Evolutionary conservation across 148 eudicot genomes (phyloP).

Genomic region (Persicaria tinctoria): DNA sequence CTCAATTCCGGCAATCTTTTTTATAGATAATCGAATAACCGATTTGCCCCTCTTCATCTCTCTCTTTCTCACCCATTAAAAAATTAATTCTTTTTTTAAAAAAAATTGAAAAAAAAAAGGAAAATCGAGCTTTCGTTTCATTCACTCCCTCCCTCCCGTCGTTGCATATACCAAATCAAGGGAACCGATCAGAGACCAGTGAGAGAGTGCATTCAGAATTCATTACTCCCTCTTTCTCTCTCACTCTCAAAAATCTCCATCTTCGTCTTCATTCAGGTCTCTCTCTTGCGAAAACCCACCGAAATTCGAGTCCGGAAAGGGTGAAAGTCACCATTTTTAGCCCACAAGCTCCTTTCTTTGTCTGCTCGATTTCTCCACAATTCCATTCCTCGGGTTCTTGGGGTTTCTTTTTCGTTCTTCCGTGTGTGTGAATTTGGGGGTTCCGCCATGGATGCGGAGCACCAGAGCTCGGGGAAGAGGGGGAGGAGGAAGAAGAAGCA

Average conservation of each 20-base stretch:
- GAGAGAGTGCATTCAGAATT: too few relatives aligned
- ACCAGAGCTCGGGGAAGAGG: neutral
- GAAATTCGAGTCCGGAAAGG: conserved; percentile 2
- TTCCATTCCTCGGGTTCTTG: neutral
- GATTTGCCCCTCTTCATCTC: neutral
- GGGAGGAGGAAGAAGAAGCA: conserved; percentile 8
- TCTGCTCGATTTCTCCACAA: neutral
- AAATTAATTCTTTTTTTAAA: neutral
- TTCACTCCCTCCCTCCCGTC: conserved; percentile 6
- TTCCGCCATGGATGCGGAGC: conserved; percentile 8
- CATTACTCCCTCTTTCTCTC: too few relatives aligned
- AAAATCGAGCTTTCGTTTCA: neutral
- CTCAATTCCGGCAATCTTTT: neutral
- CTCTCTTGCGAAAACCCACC: neutral
- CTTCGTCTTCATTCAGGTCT: neutral
- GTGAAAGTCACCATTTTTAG: neutral
- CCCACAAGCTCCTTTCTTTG: neutral
- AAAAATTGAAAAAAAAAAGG: neutral
- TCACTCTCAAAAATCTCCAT: too few relatives aligned
- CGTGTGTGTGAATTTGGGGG: neutral
- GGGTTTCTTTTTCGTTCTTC: neutral
- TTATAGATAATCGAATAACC: neutral
- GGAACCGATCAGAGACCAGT: conserved; percentile 3
- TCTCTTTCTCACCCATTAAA: neutral
- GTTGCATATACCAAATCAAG: conserved; percentile 12